Conservation (phyloP, 495 filamentous ascomycete genomes). For the Hyphodiscus hymeniophilus region DNA sequence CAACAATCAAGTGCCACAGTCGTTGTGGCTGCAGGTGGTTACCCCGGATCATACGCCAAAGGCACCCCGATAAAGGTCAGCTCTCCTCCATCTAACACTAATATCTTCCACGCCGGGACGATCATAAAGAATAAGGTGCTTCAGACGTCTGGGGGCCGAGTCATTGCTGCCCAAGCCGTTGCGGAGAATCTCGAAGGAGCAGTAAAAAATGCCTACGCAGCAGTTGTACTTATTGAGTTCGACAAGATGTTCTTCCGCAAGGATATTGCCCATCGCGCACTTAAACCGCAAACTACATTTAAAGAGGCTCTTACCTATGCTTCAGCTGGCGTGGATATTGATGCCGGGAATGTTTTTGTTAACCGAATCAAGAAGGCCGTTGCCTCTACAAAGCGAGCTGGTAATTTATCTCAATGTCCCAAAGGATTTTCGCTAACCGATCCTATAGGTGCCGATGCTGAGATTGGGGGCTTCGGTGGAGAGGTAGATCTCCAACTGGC, state of each 20-base stretch:
- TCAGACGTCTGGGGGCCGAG: conserved; percentile 74
- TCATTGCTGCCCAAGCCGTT: conserved; percentile 80
- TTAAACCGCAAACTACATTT: conserved; percentile 25
- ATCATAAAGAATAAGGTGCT: conserved; percentile 52
- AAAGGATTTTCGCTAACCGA: no score
- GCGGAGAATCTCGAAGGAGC: conserved; percentile 70
- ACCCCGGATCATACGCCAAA: conserved; percentile 82
- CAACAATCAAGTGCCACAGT: conserved; percentile 75
- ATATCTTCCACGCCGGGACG: conserved; percentile 94
- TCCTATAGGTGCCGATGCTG: conserved; percentile 61
- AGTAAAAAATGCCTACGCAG: conserved; percentile 73
- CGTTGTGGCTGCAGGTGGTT: conserved; percentile 89
- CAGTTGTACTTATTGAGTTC: conserved; percentile 72
- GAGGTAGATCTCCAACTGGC: conserved; percentile 73
- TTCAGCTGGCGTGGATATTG: conserved; percentile 84
- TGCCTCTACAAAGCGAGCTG: conserved; percentile 67
- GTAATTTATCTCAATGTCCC: conserved; percentile 28
- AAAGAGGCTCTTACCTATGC: conserved; percentile 77
- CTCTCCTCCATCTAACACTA: conserved; percentile 35
- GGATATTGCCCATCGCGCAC: conserved; percentile 78
- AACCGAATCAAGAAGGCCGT: conserved; percentile 75
- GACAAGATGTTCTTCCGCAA: conserved; percentile 86
- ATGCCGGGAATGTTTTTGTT: conserved; percentile 85
- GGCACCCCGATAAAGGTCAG: conserved; percentile 55
- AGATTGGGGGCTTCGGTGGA: conserved; percentile 94